phyloP scores from a whole-genome alignment of 1,284 basidiomycete species.

The Xerocomus amazonicus region DNA sequence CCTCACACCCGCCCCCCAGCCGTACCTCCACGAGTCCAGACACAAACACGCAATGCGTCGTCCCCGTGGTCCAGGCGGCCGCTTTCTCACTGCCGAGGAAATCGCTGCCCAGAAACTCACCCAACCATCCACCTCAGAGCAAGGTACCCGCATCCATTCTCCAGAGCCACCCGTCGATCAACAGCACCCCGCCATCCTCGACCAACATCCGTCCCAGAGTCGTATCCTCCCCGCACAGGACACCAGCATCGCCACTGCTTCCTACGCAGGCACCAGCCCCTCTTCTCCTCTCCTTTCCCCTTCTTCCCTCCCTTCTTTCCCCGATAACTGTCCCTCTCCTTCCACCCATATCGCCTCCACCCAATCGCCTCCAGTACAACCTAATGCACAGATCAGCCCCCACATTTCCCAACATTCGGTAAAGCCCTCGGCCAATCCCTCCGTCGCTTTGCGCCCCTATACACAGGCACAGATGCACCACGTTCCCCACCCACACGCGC shows the following conservation, averaged over 20 bases:
- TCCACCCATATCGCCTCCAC: slow-evolving; percentile 14
- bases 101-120: slow-evolving; percentile 73
- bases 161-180: slow-evolving; percentile 9
- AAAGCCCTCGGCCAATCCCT: slow-evolving; percentile 32
- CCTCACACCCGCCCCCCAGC: slow-evolving; percentile 46
- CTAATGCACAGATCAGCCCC: slow-evolving; percentile 22
- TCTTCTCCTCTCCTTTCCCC: slow-evolving; percentile 22
- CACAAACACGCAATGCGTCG: slow-evolving; percentile 98
- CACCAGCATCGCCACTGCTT: slow-evolving; percentile 1
- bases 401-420: slow-evolving; percentile 20
- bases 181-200: slow-evolving; percentile 5
- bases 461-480: slow-evolving; percentile 60
- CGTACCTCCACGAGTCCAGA: slow-evolving; percentile 94
- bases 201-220: slow-evolving; percentile 8
- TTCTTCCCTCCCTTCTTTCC: slow-evolving; percentile 19
- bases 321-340: slow-evolving; percentile 16
- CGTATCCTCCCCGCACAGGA: slow-evolving; percentile 23
- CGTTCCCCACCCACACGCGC: slow-evolving; percentile 71
- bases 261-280: slow-evolving; percentile 16
- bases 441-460: slow-evolving; percentile 53
- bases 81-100: slow-evolving; percentile 94
- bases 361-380: slow-evolving; percentile 23
- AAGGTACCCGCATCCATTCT: slow-evolving; percentile 13
- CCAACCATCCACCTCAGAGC: slow-evolving; percentile 23
- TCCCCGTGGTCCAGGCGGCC: slow-evolving; percentile 92